Evolutionary conservation across 306 rosid species (phyloP), one percentile per base, ranked within the genome.

Genomic region (Fragaria vesca): DNA sequence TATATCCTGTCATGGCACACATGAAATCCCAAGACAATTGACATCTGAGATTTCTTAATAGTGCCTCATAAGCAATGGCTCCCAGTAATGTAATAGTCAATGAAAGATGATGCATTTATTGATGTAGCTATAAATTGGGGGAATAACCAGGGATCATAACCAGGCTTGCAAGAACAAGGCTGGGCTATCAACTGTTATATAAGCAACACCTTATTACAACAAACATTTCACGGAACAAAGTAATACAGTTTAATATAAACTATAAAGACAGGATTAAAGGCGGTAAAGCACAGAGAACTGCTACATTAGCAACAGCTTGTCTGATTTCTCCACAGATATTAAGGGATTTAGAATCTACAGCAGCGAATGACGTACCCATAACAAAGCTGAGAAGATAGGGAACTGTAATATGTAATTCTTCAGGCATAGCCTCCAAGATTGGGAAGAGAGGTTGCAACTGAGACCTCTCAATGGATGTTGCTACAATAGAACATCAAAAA

Each of bases 361-460:
- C 43, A 79, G 76, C 51, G 83, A 71, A 81, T 73, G 32, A 82
- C 62, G 67, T 88, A 95, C 99, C 97, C 94, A 93, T 90, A 47
- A 93, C 20, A 71, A 85, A 86, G 82, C 97, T 68, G 79, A 95
- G 98, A 83, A 88, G 88, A 85, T 87, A 91, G 61, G 97, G 98
- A 84, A 95, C 84, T 34, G 89, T 21, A 5, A 40, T 66, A 72
- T 91, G 96, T 68, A 95, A 75, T 66, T 24, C 90, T 11, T 86
- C 90, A 48, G 99, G 99, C 82, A 89, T 66, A 79, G 83, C 90
- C 78, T 83, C 96, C 87, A 95, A 83, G 74, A 90, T 28, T 16
- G 98, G 99, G 77, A 95, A 81, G 75, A 91, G 69, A 66, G 97
- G 97, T 78, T 87, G 98, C 80, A 95, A 79, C 79, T 84, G 97